A percentile compares a stretch with the other conserved stretches of the same genome.
Evolutionary conservation across 805 yeast genomes (phyloP).

Genomic region (Candida pseudofarinosa): DNA sequence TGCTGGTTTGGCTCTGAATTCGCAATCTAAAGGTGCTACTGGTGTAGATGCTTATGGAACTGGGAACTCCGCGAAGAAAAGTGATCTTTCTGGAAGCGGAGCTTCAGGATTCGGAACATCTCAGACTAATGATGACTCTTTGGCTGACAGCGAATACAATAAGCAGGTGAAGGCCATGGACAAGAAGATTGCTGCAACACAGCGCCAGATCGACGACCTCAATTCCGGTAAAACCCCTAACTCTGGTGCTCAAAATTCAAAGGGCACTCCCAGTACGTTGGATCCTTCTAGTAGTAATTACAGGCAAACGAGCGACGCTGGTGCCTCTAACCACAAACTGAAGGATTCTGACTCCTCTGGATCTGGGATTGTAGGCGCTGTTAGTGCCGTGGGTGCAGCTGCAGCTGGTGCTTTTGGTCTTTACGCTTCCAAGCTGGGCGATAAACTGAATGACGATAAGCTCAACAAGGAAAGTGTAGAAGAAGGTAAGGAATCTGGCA

Average conservation of each 20-base stretch:
- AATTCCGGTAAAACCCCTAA: conserved; percentile 1
- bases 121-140: conserved; percentile 6
- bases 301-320: neutral
- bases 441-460: neutral
- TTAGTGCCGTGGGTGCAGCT: conserved; percentile 7
- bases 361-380: conserved; percentile 11
- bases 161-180: conserved; percentile 20
- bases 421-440: conserved; percentile 3
- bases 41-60: conserved; percentile 1
- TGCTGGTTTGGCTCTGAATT: conserved; percentile 9
- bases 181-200: conserved; percentile 21
- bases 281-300: neutral
- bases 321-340: conserved; percentile 6
- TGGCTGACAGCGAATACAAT: conserved; percentile 14
- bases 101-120: neutral
- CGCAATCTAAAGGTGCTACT: neutral
- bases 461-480: neutral
- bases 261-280: neutral
- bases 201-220: conserved; percentile 14
- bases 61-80: neutral
- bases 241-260: conserved; percentile 1
- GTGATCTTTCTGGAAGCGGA: neutral
- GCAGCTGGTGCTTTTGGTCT: conserved; percentile 2
- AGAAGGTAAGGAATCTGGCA: neutral
- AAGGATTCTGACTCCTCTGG: neutral